Evolutionary conservation across 805 yeast species (phyloP).

Genomic region (Huiozyma sinensis): DNA sequence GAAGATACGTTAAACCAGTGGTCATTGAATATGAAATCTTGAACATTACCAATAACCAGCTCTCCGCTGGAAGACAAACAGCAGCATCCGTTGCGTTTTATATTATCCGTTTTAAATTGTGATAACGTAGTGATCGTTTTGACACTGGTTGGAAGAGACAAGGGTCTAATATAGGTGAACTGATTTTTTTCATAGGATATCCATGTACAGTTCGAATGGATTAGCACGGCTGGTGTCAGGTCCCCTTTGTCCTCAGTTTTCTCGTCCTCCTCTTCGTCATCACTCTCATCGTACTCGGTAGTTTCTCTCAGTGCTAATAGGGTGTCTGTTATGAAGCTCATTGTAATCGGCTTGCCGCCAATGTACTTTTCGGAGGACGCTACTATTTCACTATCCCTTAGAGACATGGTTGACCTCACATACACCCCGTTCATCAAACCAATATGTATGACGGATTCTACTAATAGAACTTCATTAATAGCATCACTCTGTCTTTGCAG

Average conservation of each 20-base stretch:
- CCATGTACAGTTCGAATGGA: slow-evolving; percentile 29
- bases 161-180: slow-evolving; percentile 20
- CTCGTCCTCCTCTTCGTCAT: slow-evolving; percentile 9
- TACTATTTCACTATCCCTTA: slow-evolving; percentile 46
- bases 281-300: slow-evolving; percentile 13
- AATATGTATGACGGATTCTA: slow-evolving; percentile 40
- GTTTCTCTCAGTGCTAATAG: slow-evolving; percentile 25
- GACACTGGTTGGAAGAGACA: slow-evolving; percentile 12
- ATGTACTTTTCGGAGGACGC: slow-evolving; percentile 61
- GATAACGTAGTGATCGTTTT: slow-evolving; percentile 7
- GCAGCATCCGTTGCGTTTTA: slow-evolving; percentile 22
- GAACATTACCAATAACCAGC: slow-evolving; percentile 21
- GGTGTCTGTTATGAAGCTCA: slow-evolving; percentile 16
- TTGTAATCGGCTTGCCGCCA: slow-evolving; percentile 53
- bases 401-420: slow-evolving; percentile 45
- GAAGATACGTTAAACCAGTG: slow-evolving; percentile 17
- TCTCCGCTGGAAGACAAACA: slow-evolving; percentile 17
- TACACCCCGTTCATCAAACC: slow-evolving; percentile 83
- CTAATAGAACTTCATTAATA: slow-evolving; percentile 29
- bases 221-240: slow-evolving; percentile 17
- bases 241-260: slow-evolving; percentile 3
- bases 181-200: slow-evolving; percentile 17
- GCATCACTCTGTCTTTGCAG: slow-evolving; percentile 57
- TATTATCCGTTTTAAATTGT: slow-evolving; percentile 15
- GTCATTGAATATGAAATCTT: slow-evolving; percentile 10